phyloP scores from a whole-genome alignment of 1,284 basidiomycete species.

The Boletus semigastroideus region DNA sequence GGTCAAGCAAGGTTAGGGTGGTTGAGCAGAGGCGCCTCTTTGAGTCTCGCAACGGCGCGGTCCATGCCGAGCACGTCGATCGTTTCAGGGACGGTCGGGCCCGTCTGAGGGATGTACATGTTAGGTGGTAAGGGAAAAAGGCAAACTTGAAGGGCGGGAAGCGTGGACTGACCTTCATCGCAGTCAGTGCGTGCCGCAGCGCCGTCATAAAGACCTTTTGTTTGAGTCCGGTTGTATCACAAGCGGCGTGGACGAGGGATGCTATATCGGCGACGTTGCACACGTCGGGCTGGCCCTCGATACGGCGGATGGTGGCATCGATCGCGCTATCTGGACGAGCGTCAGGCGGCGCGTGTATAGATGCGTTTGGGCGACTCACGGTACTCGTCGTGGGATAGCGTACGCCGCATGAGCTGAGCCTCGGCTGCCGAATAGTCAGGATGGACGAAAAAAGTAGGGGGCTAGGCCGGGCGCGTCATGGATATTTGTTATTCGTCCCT shows the following conservation, averaged over 20 bases:
- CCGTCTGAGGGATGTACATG: slow-evolving; percentile 35
- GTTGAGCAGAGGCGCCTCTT: too few species aligned
- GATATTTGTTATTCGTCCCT: slow-evolving; percentile 72
- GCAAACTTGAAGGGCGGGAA: background rate
- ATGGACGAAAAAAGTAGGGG: slow-evolving; percentile 76
- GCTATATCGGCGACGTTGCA: slow-evolving; percentile 27
- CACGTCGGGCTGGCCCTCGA: slow-evolving; percentile 8
- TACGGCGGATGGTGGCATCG: slow-evolving; percentile 7
- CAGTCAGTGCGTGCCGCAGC: slow-evolving; percentile 76
- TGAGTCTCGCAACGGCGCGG: slow-evolving; percentile 35
- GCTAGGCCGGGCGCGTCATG: slow-evolving; percentile 65
- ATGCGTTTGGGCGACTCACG: too few species aligned
- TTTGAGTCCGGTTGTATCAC: slow-evolving; percentile 42
- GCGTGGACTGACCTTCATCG: slow-evolving; percentile 61
- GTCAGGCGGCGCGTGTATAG: too few species aligned
- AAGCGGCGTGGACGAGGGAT: slow-evolving; percentile 45
- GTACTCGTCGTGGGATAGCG: too few species aligned
- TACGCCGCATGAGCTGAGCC: slow-evolving; percentile 50
- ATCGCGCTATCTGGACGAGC: slow-evolving; percentile 22
- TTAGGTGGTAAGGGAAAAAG: background rate
- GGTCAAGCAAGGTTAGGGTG: too few species aligned
- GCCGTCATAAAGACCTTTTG: slow-evolving; percentile 66
- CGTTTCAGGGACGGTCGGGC: slow-evolving; percentile 48
- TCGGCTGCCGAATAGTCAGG: slow-evolving; percentile 59
- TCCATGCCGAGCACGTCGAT: slow-evolving; percentile 44